Percentiles rank a stretch among this genome's conserved stretches.
phyloP scores from a whole-genome alignment of 208 protist species.

The Wallacemonas rigidus region DNA sequence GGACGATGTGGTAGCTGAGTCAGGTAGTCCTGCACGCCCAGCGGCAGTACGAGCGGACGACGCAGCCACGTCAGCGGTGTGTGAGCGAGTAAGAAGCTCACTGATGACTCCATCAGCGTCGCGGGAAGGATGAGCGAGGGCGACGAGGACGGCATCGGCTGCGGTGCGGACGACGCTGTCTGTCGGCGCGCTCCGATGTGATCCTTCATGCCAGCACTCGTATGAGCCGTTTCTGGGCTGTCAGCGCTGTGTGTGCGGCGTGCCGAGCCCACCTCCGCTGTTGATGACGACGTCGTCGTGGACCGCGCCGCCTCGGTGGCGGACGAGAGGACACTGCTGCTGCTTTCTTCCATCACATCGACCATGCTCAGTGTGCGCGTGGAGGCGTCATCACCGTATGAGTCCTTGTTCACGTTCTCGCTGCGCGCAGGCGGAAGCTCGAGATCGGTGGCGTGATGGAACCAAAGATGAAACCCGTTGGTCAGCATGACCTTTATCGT shows the following conservation, averaged over 20 bases:
- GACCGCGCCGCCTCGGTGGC: neutral
- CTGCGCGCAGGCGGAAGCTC: neutral
- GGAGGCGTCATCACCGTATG: neutral
- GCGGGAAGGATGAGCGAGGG: constrained; percentile 33
- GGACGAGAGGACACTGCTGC: neutral
- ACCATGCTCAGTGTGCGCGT: neutral
- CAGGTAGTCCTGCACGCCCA: constrained; percentile 61
- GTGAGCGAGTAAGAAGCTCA: constrained; percentile 57
- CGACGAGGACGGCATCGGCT: neutral
- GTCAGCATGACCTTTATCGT: constrained; percentile 62
- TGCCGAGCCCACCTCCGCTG: too few relatives aligned
- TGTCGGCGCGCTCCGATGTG: neutral
- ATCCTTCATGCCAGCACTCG: too few relatives aligned
- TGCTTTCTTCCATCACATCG: neutral
- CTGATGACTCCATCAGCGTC: constrained; percentile 69
- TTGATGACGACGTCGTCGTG: too few relatives aligned
- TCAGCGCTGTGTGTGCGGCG: neutral
- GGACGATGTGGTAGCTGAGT: constrained; percentile 68
- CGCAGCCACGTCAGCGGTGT: constrained; percentile 63
- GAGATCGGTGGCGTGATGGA: constrained; percentile 29
- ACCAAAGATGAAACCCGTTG: constrained; percentile 50
- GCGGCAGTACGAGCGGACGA: constrained; percentile 67
- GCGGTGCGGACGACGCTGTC: neutral
- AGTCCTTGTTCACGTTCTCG: neutral
- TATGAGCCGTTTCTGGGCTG: neutral